phyloP scores from a whole-genome alignment of 495 filamentous ascomycete genomes.

The Halenospora varia region DNA sequence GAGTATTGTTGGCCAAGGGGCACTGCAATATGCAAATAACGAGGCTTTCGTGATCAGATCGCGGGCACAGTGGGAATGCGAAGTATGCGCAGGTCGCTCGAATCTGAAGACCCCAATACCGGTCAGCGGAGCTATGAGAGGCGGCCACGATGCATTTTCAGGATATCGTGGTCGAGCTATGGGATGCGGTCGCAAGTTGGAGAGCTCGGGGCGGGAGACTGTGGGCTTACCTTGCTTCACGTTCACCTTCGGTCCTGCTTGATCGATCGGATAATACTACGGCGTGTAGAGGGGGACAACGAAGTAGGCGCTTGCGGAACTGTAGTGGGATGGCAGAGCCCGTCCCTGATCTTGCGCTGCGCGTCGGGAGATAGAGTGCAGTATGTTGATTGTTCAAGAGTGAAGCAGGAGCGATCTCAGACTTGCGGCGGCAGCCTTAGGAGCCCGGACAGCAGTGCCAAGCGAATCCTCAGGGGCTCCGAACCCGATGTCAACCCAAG shows the following conservation, averaged over 20 bases:
- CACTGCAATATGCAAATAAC: background rate
- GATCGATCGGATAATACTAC: no score
- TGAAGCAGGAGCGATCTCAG: no score
- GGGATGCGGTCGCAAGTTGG: background rate
- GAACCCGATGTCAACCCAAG: slow-evolving; percentile 55
- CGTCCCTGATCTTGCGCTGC: background rate
- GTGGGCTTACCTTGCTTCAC: background rate
- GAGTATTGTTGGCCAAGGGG: background rate
- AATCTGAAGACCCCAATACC: background rate
- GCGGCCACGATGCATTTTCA: background rate
- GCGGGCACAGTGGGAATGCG: background rate
- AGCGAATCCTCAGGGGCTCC: slow-evolving; percentile 10
- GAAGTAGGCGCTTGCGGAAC: background rate
- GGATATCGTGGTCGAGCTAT: background rate
- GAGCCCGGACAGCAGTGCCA: background rate
- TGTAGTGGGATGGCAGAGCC: background rate
- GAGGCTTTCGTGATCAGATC: background rate
- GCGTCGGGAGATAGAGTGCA: background rate
- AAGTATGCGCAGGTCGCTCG: background rate
- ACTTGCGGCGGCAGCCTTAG: background rate
- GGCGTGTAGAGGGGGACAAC: no score
- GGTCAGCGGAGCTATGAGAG: background rate
- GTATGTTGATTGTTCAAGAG: background rate
- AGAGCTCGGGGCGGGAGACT: background rate
- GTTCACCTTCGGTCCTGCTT: background rate